A percentile compares a stretch with the other conserved stretches of the same genome.
Evolutionary conservation across 2,329 filamentous ascomycete species (phyloP).

Genomic region (Calonectria naviculata): DNA sequence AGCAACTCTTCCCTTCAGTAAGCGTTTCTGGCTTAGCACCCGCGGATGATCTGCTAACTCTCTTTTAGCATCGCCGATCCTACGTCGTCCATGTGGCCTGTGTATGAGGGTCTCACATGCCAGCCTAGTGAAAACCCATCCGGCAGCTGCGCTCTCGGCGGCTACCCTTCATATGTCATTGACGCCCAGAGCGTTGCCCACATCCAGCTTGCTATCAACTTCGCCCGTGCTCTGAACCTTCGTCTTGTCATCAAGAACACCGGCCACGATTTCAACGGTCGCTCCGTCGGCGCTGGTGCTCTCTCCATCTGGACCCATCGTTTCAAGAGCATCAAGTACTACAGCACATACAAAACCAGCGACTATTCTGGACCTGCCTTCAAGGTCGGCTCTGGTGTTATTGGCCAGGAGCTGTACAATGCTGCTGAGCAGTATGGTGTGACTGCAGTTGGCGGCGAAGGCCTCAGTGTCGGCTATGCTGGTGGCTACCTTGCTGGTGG

Average conservation of each 20-base stretch:
- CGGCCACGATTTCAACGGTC: slow-evolving; percentile 64
- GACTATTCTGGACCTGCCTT: slow-evolving; percentile 59
- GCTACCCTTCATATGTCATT: slow-evolving; percentile 55
- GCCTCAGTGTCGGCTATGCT: slow-evolving; percentile 42
- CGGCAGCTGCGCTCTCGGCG: slow-evolving; percentile 51
- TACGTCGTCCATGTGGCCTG: slow-evolving; percentile 52
- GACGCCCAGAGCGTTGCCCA: slow-evolving; percentile 55
- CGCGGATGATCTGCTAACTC: background rate
- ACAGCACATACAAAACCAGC: slow-evolving; percentile 30
- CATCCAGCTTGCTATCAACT: slow-evolving; percentile 58
- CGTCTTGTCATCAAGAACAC: slow-evolving; percentile 61
- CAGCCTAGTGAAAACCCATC: slow-evolving; percentile 36
- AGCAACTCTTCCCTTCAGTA: slow-evolving; percentile 37
- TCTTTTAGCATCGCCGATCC: slow-evolving; percentile 49
- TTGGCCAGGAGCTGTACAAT: slow-evolving; percentile 63
- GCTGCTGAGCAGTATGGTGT: slow-evolving; percentile 58
- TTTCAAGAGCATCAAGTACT: slow-evolving; percentile 55
- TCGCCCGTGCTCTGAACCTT: slow-evolving; percentile 57
- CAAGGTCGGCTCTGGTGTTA: slow-evolving; percentile 66
- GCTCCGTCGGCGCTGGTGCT: slow-evolving; percentile 66
- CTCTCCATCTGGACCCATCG: slow-evolving; percentile 68
- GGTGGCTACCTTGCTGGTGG: slow-evolving; percentile 36
- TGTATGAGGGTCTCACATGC: slow-evolving; percentile 53
- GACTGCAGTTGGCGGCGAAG: slow-evolving; percentile 64
- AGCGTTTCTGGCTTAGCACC: background rate